phyloP scores from a whole-genome alignment of 257 asterid species.

The Buddleja alternifolia region DNA sequence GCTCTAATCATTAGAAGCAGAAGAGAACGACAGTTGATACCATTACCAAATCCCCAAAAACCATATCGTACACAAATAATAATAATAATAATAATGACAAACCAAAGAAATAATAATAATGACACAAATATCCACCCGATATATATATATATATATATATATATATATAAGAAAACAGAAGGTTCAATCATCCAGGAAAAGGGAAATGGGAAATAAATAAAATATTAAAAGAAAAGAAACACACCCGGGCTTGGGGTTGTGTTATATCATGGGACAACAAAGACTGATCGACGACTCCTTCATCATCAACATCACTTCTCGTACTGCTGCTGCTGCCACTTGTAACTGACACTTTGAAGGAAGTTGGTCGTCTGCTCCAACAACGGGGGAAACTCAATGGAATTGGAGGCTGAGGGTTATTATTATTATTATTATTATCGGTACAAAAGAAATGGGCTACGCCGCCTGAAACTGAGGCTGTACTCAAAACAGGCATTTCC shows the following conservation, averaged over 20 bases:
- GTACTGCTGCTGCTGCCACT: constrained; percentile 40
- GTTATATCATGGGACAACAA: constrained; percentile 40
- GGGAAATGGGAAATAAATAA: neutral
- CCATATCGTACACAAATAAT: neutral
- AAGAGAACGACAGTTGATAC: too few species aligned
- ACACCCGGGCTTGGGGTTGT: constrained; percentile 65
- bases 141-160: too few species aligned
- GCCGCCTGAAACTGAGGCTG: constrained; percentile 62
- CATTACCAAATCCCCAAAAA: too few species aligned
- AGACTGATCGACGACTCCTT: constrained; percentile 37
- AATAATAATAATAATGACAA: too few species aligned
- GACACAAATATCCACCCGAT: neutral
- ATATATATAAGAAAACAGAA: neutral
- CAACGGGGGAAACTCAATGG: constrained; percentile 38
- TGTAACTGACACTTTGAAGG: constrained; percentile 59
- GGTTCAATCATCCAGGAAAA: neutral
- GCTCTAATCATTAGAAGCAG: too few species aligned
- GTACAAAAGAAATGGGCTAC: constrained; percentile 38
- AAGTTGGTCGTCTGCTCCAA: constrained; percentile 44
- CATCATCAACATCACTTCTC: constrained; percentile 47
- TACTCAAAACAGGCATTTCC: constrained; percentile 56
- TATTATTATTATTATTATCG: constrained; percentile 33
- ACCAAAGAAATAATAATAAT: too few species aligned
- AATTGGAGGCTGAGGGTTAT: constrained; percentile 26
- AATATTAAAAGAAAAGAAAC: constrained; percentile 35